Evolutionary conservation across 2,329 filamentous ascomycete genomes (phyloP), one percentile per base, ranked within the genome.

Genomic region (Pyricularia sp.): DNA sequence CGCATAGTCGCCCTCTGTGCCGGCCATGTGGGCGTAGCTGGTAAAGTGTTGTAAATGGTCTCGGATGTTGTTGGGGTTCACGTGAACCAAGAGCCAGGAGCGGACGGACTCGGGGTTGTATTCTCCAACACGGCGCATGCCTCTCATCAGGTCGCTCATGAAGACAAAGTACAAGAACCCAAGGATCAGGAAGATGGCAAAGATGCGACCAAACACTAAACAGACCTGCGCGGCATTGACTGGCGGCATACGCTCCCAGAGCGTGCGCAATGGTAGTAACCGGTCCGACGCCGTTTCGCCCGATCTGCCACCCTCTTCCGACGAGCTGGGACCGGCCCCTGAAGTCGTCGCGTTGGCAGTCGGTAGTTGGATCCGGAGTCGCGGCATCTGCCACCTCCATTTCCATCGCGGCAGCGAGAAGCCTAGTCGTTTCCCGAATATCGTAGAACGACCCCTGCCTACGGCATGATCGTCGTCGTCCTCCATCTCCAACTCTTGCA

Each of bases 1-100:
- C 64, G 90, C 92, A 74, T 90, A 93, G 80, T 96, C 94, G 65
- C 95, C 95, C 80, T 97, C 90, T 3, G 93, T 97, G n/a, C 95
- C 95, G 2, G 93, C 95, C 71, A 98, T 85, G 78, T 98, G 95
- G 71, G 95, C 92, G 76, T 92, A 97, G 69, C 86, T 86, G 4
- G 93, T 94, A 71, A 94, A 88, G 75, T 94, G 91, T 74, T 86
- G 82, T 70, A 97, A 80, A 69, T 92, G 91, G 59, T 92, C 89
- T 71, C 88, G 86, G 77, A 95, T 90, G 67, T 85, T 84, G 70
- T 84, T 83, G 68, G 87, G 83, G 75, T 96, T 90, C 72, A 97
- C 86, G 73, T 88, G 88, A 66, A 84, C 83, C 77, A 95, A 88
- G 30, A 96, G 85, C 78, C 90, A 92, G 69, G 86, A 83, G 69